Conservation (phyloP, 306 rosid species). For the Alnus rubra region DNA sequence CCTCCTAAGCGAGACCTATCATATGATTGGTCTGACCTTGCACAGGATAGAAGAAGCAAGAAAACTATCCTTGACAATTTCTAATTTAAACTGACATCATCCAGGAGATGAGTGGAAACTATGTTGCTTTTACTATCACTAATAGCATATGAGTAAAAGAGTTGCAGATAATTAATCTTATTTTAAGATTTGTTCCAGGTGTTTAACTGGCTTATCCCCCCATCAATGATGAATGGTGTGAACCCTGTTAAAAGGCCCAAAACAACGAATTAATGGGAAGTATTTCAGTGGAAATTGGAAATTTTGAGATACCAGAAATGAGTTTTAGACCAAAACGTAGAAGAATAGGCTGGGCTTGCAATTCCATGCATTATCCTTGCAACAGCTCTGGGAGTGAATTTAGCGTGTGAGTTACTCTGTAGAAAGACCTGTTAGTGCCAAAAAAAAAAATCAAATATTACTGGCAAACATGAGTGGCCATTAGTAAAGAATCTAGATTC, state of each 20-base stretch:
- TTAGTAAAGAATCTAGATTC: conserved; percentile 25
- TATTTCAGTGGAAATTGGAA: background rate
- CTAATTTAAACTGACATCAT: background rate
- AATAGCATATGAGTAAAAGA: background rate
- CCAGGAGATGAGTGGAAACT: background rate
- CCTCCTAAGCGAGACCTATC: background rate
- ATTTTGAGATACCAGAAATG: conserved; percentile 73
- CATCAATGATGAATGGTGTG: conserved; percentile 8
- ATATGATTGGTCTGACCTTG: background rate
- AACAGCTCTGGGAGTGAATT: conserved; percentile 88
- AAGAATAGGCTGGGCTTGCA: conserved; percentile 91
- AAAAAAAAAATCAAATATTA: conserved; percentile 24
- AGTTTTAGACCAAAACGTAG: conserved; percentile 77
- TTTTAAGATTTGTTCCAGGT: background rate
- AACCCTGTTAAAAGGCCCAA: conserved; percentile 1
- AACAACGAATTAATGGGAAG: background rate
- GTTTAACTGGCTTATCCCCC: background rate
- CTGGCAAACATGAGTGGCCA: conserved; percentile 23
- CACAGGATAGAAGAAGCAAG: background rate
- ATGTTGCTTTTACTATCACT: background rate
- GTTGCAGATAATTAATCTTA: background rate
- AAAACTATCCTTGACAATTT: background rate
- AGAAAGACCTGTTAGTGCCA: conserved; percentile 69
- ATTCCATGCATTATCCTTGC: conserved; percentile 97
- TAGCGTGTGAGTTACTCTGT: conserved; percentile 76